These are phyloP conservation scores for Colletotrichum sp. DNA, from an alignment of 2,329 filamentous ascomycete species.

Conservation along the genomic window DNA sequence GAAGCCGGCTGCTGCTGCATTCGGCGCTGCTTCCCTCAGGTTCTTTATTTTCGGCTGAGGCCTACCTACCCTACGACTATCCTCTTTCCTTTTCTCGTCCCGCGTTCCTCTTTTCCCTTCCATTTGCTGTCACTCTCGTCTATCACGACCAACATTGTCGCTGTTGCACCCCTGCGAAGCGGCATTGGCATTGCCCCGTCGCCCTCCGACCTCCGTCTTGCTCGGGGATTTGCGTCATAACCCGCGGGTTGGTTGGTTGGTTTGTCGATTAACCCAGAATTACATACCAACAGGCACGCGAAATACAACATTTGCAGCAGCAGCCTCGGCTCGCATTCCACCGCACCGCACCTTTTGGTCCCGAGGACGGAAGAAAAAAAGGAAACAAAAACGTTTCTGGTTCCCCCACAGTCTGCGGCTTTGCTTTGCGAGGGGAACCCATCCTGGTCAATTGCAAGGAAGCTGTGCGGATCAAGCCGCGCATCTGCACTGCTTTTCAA, in stretches of 20 bases:
- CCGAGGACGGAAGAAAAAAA: neutral
- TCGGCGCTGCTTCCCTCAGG: neutral
- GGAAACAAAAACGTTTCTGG: neutral
- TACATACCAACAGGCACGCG: neutral
- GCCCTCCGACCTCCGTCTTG: neutral
- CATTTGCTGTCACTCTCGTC: neutral
- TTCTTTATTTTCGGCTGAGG: neutral
- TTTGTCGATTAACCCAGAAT: neutral
- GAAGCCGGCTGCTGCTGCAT: neutral
- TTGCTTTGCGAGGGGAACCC: neutral
- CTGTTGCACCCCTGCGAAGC: neutral
- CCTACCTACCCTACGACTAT: too few species aligned
- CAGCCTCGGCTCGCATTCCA: neutral
- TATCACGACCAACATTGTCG: neutral
- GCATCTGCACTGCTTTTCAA: neutral
- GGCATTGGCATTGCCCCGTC: neutral
- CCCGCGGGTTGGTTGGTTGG: neutral
- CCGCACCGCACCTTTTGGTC: neutral
- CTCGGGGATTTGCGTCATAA: neutral
- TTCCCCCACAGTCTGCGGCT: slow-evolving; percentile 1
- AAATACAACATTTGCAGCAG: neutral
- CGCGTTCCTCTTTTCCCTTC: neutral
- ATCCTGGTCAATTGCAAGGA: slow-evolving; percentile 8
- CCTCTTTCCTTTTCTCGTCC: neutral
- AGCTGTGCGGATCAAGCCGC: slow-evolving; percentile 9